Base-by-base conservation (phyloP, 768 basidiomycete genomes). In the Serendipita indica region DNA sequence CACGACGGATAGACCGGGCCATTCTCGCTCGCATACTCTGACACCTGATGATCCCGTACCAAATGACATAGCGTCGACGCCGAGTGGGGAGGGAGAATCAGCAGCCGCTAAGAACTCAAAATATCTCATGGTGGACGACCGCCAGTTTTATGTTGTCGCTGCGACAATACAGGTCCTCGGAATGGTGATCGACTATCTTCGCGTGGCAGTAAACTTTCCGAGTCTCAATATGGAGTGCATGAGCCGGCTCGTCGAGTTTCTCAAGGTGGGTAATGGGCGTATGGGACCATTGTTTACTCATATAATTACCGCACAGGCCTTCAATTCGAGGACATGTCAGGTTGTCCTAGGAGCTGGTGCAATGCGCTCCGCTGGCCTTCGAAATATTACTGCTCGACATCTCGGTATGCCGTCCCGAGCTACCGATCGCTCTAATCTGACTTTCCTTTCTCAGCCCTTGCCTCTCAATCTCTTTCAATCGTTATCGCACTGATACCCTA, bases 301-400 rank as follows among this genome's bases (percentile, higher is more conserved):
- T 7, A 12, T 54, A 33, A 28, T 28, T 34, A 20, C 7, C 22
- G n/a, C 3, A 10, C 58, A 76, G 74, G 85, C 92, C 27, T 98
- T 94, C 75, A 99, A 99, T 69, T 98, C 94, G 30, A 75, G 96
- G 64, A 94, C 91, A 1, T 99, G 96, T 70, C 96, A 98, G 69
- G 93, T 98, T 43, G 96, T 99, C 0, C 76, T 99, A 6, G 96
- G 96, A 2, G 96, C 96, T 6, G 96, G 96, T 13, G 96, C 96
- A n/a, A 97, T 98, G 93, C 78, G 92, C 39, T 92, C 89, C 16
- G 96, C 96, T 18, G 96, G 96, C 3, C 72, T 99, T 65, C 97
- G 89, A 72, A 94, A 98, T 68, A 99, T 99, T 67, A 97, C 96
- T 0, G 96, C 96, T 37, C 96, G 91, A 69, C 94, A 99, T 74